A percentile compares a stretch with the other conserved stretches of the same genome.
phyloP scores from a whole-genome alignment of 2,329 filamentous ascomycete genomes.

The Pyricularia sp. region DNA sequence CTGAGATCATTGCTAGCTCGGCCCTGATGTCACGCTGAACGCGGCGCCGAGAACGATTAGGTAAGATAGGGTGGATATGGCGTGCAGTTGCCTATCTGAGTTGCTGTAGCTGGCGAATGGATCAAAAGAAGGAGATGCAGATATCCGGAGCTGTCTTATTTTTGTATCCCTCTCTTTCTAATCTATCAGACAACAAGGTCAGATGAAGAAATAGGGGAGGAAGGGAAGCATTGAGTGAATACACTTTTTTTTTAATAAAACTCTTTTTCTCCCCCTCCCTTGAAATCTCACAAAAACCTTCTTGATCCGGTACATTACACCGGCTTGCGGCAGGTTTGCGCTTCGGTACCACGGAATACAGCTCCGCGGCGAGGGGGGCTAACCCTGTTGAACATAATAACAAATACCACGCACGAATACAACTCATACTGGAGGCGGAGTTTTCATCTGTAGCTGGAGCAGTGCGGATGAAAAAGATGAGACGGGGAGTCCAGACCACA shows the following conservation, averaged over 20 bases:
- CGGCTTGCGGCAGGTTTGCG: background rate
- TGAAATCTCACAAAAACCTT: background rate
- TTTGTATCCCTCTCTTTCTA: background rate
- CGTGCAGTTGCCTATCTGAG: background rate
- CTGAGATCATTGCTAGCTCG: background rate
- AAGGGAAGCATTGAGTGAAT: background rate
- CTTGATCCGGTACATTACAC: background rate
- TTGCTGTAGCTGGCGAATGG: background rate
- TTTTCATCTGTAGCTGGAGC: background rate
- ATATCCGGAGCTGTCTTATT: background rate
- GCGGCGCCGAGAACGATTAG: background rate
- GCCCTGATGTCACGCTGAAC: background rate
- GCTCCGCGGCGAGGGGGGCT: background rate
- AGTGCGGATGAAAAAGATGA: background rate
- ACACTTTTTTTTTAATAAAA: background rate
- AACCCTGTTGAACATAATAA: background rate
- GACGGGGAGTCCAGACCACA: background rate
- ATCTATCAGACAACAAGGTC: background rate
- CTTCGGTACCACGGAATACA: background rate
- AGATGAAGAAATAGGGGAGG: background rate
- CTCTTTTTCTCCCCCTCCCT: background rate
- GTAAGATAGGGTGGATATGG: background rate
- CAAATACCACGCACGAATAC: background rate
- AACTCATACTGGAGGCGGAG: background rate
- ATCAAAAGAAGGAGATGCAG: background rate